A percentile compares a stretch with the other conserved stretches of the same genome.
These are phyloP conservation scores for Setomelanomma holmii DNA, from an alignment of 2,329 filamentous ascomycete species.

Conservation along the genomic window DNA sequence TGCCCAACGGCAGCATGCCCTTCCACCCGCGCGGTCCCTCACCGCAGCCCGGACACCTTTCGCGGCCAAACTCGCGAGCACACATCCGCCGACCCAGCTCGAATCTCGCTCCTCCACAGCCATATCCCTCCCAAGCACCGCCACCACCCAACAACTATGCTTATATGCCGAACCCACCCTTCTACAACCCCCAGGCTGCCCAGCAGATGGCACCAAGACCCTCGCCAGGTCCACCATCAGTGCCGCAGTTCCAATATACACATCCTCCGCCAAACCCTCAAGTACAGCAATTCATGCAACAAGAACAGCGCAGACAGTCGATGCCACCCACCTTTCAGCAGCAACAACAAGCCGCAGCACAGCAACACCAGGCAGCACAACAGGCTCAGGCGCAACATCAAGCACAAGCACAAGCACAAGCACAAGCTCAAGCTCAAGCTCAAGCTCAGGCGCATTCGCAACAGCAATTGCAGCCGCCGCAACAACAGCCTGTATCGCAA, in stretches of 20 bases:
- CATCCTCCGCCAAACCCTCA: constrained; percentile 57
- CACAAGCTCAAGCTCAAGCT: constrained; percentile 59
- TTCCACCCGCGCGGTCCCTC: constrained; percentile 79
- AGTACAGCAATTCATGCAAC: constrained; percentile 73
- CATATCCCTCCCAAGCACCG: constrained; percentile 67
- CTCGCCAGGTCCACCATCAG: constrained; percentile 45
- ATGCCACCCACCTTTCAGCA: constrained; percentile 73
- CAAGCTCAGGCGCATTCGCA: constrained; percentile 59
- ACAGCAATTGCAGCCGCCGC: constrained; percentile 71
- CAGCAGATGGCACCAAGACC: constrained; percentile 55
- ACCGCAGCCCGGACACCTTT: constrained; percentile 76
- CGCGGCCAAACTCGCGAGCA: constrained; percentile 77
- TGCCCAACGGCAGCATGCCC: constrained; percentile 70
- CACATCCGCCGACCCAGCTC: constrained; percentile 78
- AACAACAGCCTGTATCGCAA: constrained; percentile 74
- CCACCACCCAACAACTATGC: constrained; percentile 73
- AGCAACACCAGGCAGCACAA: constrained; percentile 72
- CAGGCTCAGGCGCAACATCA: constrained; percentile 64
- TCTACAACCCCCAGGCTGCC: constrained; percentile 75
- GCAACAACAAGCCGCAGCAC: constrained; percentile 68
- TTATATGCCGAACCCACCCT: constrained; percentile 84
- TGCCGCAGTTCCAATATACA: constrained; percentile 54
- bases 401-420: constrained; percentile 50
- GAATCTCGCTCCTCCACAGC: constrained; percentile 71
- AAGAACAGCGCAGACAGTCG: constrained; percentile 77